Base-by-base conservation (phyloP, 164 flowering plant genomes). In the Vitis cinerea region DNA sequence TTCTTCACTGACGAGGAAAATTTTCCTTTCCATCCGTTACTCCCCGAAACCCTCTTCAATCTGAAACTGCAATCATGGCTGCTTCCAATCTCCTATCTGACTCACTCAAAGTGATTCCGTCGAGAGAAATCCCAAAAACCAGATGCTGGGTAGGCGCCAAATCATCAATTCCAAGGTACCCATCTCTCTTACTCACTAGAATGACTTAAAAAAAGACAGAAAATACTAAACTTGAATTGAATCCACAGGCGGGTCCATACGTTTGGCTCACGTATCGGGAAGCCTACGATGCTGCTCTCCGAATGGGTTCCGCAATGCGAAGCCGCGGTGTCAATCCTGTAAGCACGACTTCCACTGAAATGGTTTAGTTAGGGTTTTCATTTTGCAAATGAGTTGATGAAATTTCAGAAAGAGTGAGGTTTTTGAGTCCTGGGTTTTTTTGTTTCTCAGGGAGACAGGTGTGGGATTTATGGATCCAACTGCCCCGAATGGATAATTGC, bases 401-500 rank as follows among this genome's bases (percentile, higher is more conserved):
- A 31, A 31, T 31, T 31, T 31, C 44, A 31, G 44, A 31, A 31
- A 59, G 49, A 48, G 9, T 56, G n/a, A 6, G 11, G n/a, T 47
- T 37, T 51, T 19, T 13, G n/a, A 10, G 12, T 59, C 53, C 17
- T 66, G 44, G 16, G 62, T 23, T 62, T 65, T 65, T 50, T 3
- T 53, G 10, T 51, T 29, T 31, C n/a, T 56, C 14, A 96, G 97
- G 97, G 98, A 12, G 91, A 79, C 61, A 83, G 83, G 0, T 96
- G 99, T 69, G 97, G 99, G 50, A 93, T 96, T 19, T 96, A 87
- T 78, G 98, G 97, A 60, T 74, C 91, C 52, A 96, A 96, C 75
- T 88, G 90, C 74, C 93, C 98, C 0, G 89, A 93, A 71, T 96
- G 99, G 99, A 85, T 93, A 14, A 90, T 84, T 27, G 49, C 95